phyloP scores from a whole-genome alignment of 768 basidiomycete genomes.

The Rhodotorula paludigena region DNA sequence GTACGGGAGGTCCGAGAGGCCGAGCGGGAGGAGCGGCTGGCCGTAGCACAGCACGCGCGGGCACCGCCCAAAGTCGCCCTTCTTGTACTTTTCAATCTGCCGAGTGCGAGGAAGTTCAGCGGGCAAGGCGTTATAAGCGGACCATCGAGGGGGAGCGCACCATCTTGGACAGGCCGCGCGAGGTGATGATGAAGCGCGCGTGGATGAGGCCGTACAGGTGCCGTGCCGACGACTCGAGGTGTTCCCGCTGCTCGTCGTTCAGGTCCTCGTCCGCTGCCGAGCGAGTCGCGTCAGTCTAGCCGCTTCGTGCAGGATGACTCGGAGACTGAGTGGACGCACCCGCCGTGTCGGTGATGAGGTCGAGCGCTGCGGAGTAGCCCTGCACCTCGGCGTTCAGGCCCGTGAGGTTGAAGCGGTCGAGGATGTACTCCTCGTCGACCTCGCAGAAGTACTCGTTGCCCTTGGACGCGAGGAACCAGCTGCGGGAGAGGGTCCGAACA shows the following conservation, averaged over 20 bases:
- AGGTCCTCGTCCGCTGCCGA: conserved; percentile 67
- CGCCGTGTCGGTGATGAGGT: conserved; percentile 90
- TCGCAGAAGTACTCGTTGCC: conserved; percentile 99
- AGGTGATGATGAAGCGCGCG: conserved; percentile 93
- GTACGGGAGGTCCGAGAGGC: conserved; percentile 93
- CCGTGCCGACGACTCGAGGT: conserved; percentile 86
- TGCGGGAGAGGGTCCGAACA: not conserved
- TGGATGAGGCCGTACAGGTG: conserved; percentile 94
- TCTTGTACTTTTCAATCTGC: conserved; percentile 88
- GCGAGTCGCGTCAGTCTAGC: not conserved
- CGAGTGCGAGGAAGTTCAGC: not conserved
- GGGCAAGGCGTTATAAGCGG: not conserved
- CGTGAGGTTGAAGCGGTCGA: conserved; percentile 96
- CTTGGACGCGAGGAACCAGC: conserved; percentile 40
- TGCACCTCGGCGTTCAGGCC: conserved; percentile 93
- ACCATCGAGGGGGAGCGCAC: conserved; percentile 53
- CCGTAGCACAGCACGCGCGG: conserved; percentile 92
- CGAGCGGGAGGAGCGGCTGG: conserved; percentile 92
- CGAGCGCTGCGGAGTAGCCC: conserved; percentile 87
- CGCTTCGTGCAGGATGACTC: not conserved
- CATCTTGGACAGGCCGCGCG: conserved; percentile 91
- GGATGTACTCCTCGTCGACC: conserved; percentile 97
- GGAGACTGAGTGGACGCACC: conserved; percentile 55
- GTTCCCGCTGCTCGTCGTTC: conserved; percentile 84
- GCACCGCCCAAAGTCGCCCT: conserved; percentile 96